Evolutionary conservation across 2,329 filamentous ascomycete genomes (phyloP), one percentile per base, ranked within the genome.

Genomic region (Nemania sp.): DNA sequence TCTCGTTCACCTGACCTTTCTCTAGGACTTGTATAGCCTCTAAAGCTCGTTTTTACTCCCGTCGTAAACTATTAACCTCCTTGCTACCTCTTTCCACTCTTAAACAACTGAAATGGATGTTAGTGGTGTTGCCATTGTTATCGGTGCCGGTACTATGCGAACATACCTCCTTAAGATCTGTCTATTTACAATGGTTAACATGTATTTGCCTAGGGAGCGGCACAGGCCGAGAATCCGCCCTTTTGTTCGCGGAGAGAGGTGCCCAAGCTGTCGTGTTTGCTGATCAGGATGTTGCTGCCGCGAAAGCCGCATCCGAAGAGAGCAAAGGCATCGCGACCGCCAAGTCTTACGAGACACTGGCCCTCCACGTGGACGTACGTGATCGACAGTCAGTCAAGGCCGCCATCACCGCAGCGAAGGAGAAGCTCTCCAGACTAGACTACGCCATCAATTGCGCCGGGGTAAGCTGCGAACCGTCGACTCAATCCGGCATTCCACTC

Each of bases 231-330:
- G 70, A 72, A 43, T 55, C 62, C 4, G 70, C 65, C 8, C 43
- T 72, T 24, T 51, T 20, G 0, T 71, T 72, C 35, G 72, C 72
- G 3, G 72, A 72, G 32, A 70, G 69, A 18, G 67, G 70, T n/a
- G 67, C 65, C 7, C 67, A 62, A 55, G 72, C 64, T 0, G 70
- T 71, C 2, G 35, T 69, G 2, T 73, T 72, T 22, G 70, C 70
- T 5, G 70, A 72, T 35, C 60, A 53, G 18, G 57, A n/a, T 8
- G 3, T 70, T 4, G 41, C 62, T 22, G 62, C 70, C 20, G 70
- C 65, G 0, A 27, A 32, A 0, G 43, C 62, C 6, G 72, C 32
- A 20, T 68, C 67, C 5, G 62, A 63, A 13, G 62, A 64, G 26
- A 71, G 68, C 61, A 66, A 59, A 13, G 62, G 52, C 2, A 53